A percentile compares a stretch with the other conserved stretches of the same genome.
Conservation (phyloP, 179 eudicot species). For the Drosera spatulata region DNA sequence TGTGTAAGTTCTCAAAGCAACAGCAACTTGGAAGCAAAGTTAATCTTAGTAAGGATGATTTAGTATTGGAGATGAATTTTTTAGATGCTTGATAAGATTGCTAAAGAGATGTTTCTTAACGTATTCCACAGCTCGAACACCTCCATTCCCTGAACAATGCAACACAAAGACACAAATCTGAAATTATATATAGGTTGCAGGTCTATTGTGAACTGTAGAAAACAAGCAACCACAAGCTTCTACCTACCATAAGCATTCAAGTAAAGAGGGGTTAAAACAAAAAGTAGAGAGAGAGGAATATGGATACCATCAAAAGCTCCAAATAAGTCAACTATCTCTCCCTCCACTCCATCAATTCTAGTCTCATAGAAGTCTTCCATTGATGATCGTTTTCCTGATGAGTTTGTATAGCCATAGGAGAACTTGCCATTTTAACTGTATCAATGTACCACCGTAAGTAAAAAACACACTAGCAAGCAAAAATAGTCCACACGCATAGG, state of each 20-base stretch:
- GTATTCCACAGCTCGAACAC: conserved; percentile 97
- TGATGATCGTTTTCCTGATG: conserved; percentile 96
- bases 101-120: conserved; percentile 94
- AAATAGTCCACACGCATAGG: neutral
- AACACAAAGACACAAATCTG: neutral
- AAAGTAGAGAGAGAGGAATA: conserved; percentile 8
- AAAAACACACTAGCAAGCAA: neutral
- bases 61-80: conserved; percentile 87
- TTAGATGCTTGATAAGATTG: conserved; percentile 88
- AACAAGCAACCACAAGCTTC: too few species aligned
- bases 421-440: conserved; percentile 83
- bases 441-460: neutral
- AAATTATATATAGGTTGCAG: too few species aligned
- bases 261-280: neutral
- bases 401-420: conserved; percentile 96
- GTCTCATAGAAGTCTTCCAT: conserved; percentile 99
- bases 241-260: neutral
- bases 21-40: neutral
- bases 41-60: conserved; percentile 17
- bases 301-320: conserved; percentile 89
- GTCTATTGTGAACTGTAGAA: too few species aligned
- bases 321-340: conserved; percentile 87
- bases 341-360: conserved; percentile 90
- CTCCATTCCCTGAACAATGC: conserved; percentile 69
- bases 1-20: neutral